Evolutionary conservation across 129 eudicot genomes (phyloP), one percentile per base, ranked within the genome.

Genomic region (Dittrichia graveolens): DNA sequence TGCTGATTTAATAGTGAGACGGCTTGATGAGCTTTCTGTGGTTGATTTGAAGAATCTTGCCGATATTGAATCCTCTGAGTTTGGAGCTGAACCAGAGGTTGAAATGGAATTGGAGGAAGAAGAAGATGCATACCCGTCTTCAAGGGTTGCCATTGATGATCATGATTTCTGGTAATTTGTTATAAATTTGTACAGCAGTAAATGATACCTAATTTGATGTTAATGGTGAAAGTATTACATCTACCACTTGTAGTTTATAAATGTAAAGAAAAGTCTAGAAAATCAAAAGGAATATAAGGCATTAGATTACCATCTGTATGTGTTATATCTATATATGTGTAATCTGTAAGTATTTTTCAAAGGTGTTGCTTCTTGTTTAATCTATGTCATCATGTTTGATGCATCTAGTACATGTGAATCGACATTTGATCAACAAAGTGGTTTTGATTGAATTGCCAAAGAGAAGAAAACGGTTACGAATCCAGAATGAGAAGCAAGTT

Each of bases 21-120:
- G 69, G 48, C 87, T 94, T 9, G 93, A 94, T 76, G 99, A 90
- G 89, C 88, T 94, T 14, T 81, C 99, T 6, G 82, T 94, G 24
- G 88, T 94, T 35, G 99, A 94, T 79, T 74, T 94, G 82, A 94
- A 94, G 91, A 88, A 90, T 67, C 96, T 94, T 62, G 97, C 97
- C 10, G 97, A 74, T 61, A 58, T 88, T 7, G 96, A 94, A 47
- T 75, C 83, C 13, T 61, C 87, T 7, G 98, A 87, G 59, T 87
- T 92, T 68, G 88, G 80, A 13, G 50, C 74, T 0, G 82, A 70
- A 43, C 50, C 77, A 0, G 86, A 90, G 75, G 91, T 83, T 9
- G 96, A 90, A 80, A 63, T 87, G 85, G 98, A 93, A 82, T 75
- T 89, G 93, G 96, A 89, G 72, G 72, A 68, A 31, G 89, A 66